Conservation (phyloP, 352 stramenopile species). For the Pythium periplocum region DNA sequence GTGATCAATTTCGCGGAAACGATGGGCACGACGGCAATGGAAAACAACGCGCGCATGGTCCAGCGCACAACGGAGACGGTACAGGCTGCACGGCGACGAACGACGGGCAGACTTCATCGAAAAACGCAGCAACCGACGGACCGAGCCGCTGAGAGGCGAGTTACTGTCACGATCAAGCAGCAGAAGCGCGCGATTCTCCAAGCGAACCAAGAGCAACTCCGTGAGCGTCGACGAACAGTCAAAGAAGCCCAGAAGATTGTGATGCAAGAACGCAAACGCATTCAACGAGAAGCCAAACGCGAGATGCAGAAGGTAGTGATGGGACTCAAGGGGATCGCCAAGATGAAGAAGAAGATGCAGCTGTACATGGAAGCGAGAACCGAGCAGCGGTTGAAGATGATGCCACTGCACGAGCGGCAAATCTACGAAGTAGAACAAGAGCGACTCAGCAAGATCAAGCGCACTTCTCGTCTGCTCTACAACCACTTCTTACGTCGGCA, state of each 20-base stretch:
- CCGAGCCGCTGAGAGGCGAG: constrained; percentile 14
- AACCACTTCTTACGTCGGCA: constrained; percentile 59
- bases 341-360: constrained; percentile 54
- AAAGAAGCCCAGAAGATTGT: constrained; percentile 32
- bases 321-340: constrained; percentile 37
- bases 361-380: constrained; percentile 39
- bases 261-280: constrained; percentile 23
- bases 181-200: constrained; percentile 47
- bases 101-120: neutral
- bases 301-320: constrained; percentile 40
- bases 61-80: constrained; percentile 8
- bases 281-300: constrained; percentile 28
- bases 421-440: constrained; percentile 53
- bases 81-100: constrained; percentile 5
- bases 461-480: constrained; percentile 66
- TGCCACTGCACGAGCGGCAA: constrained; percentile 59
- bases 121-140: neutral
- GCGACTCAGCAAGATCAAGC: constrained; percentile 54
- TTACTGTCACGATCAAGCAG: constrained; percentile 48
- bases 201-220: constrained; percentile 35
- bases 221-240: constrained; percentile 33
- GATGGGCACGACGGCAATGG: constrained; percentile 15
- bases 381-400: constrained; percentile 23
- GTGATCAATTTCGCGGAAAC: constrained; percentile 27
- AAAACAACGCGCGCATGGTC: constrained; percentile 11